A percentile compares a stretch with the other conserved stretches of the same genome.
phyloP scores from a whole-genome alignment of 75 land plant species.

The Pinus albicaulis region DNA sequence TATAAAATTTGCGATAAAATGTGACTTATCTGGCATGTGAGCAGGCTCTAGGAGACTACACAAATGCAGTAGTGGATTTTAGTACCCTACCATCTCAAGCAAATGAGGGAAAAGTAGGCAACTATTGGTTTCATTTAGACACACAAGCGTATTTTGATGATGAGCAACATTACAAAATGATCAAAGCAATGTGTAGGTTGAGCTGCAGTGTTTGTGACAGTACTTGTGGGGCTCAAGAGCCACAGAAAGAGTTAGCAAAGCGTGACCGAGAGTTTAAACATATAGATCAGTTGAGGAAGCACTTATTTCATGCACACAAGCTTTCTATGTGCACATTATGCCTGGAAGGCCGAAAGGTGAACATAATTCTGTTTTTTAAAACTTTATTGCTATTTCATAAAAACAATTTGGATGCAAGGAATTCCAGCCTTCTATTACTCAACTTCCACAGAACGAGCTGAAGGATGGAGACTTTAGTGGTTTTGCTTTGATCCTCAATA shows the following conservation, averaged over 20 bases:
- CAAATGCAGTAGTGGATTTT: constrained; percentile 67
- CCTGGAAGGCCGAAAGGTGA: constrained; percentile 92
- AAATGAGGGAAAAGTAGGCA: constrained; percentile 43
- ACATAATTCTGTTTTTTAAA: neutral
- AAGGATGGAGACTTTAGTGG: no score
- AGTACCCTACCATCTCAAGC: constrained; percentile 40
- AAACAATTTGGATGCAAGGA: no score
- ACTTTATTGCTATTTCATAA: neutral
- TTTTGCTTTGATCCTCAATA: no score
- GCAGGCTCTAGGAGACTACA: constrained; percentile 93
- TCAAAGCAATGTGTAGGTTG: constrained; percentile 90
- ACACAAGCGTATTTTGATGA: constrained; percentile 89
- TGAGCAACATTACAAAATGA: constrained; percentile 79
- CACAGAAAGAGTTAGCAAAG: constrained; percentile 45
- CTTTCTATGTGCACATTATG: constrained; percentile 87
- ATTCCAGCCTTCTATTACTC: no score
- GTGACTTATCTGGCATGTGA: neutral
- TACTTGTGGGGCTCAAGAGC: constrained; percentile 22
- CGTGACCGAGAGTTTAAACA: constrained; percentile 54
- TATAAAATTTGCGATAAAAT: neutral
- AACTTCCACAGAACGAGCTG: no score
- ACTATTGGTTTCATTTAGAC: constrained; percentile 68
- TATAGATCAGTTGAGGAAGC: constrained; percentile 78
- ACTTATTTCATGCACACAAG: constrained; percentile 63
- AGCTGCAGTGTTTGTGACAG: constrained; percentile 52